A percentile compares a stretch with the other conserved stretches of the same genome.
Conservation (phyloP, 2,329 filamentous ascomycete species). For the Bipolaris oryzae region DNA sequence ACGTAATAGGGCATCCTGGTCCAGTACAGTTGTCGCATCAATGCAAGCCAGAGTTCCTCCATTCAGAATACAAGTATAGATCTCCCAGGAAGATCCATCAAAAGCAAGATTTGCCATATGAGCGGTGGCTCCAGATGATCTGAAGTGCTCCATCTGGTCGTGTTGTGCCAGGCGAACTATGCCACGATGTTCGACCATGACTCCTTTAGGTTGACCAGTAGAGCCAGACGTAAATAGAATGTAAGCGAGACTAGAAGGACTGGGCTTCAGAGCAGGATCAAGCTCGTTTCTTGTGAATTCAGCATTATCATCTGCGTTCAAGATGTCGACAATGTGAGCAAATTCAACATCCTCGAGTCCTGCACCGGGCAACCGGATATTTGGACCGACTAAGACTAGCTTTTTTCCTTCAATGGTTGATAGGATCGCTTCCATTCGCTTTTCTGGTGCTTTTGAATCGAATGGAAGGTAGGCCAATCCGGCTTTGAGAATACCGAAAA, state of each 20-base stretch:
- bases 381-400: no score
- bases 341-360: not conserved
- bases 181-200: slow-evolving; percentile 65
- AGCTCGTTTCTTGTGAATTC: slow-evolving; percentile 3
- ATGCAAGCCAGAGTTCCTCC: slow-evolving; percentile 57
- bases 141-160: slow-evolving; percentile 27
- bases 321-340: slow-evolving; percentile 19
- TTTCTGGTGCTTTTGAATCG: slow-evolving; percentile 42
- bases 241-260: slow-evolving; percentile 56
- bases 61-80: slow-evolving; percentile 59
- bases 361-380: no score
- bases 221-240: slow-evolving; percentile 61
- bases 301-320: slow-evolving; percentile 45
- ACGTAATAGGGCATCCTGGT: not conserved
- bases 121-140: slow-evolving; percentile 45
- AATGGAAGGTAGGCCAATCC: slow-evolving; percentile 48
- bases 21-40: not conserved
- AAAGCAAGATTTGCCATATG: slow-evolving; percentile 35
- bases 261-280: slow-evolving; percentile 26
- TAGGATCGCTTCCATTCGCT: slow-evolving; percentile 35
- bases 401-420: slow-evolving; percentile 54
- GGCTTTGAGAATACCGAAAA: slow-evolving; percentile 51
- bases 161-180: slow-evolving; percentile 44
- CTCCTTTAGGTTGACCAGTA: slow-evolving; percentile 58
- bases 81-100: slow-evolving; percentile 59